Evolutionary conservation across 805 yeast species (phyloP).

Genomic region (Hagleromyces aurorensis): DNA sequence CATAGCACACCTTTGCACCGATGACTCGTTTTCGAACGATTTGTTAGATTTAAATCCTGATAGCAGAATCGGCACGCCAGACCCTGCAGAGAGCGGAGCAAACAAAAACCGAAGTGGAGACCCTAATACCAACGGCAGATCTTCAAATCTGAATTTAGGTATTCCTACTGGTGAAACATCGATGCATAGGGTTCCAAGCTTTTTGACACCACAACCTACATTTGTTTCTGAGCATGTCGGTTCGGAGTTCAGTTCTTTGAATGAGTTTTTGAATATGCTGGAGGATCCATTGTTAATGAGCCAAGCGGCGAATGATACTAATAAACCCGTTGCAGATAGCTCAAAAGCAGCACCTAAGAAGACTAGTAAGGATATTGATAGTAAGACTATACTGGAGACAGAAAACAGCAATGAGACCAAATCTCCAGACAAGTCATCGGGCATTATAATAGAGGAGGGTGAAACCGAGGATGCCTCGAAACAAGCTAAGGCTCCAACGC

Average conservation of each 20-base stretch:
- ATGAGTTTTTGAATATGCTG: constrained; percentile 81
- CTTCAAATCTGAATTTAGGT: too few relatives aligned
- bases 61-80: too few relatives aligned
- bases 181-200: constrained; percentile 8
- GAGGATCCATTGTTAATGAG: constrained; percentile 57
- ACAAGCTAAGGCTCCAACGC: constrained; percentile 45
- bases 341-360: constrained; percentile 2
- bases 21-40: constrained; percentile 41
- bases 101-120: constrained; percentile 2
- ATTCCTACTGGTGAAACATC: constrained; percentile 1
- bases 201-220: constrained; percentile 55
- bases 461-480: constrained; percentile 6
- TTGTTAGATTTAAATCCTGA: too few relatives aligned
- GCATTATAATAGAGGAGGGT: constrained; percentile 18
- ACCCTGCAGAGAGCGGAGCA: constrained; percentile 8
- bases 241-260: constrained; percentile 81
- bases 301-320: constrained; percentile 1
- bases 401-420: too few relatives aligned
- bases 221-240: constrained; percentile 90
- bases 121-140: background rate
- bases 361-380: background rate
- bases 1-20: constrained; percentile 81
- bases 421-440: background rate
- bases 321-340: constrained; percentile 2
- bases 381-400: background rate